Percentiles rank a stretch among this genome's conserved stretches.
Conservation (phyloP, 768 basidiomycete species). For the Pisolithus albus region DNA sequence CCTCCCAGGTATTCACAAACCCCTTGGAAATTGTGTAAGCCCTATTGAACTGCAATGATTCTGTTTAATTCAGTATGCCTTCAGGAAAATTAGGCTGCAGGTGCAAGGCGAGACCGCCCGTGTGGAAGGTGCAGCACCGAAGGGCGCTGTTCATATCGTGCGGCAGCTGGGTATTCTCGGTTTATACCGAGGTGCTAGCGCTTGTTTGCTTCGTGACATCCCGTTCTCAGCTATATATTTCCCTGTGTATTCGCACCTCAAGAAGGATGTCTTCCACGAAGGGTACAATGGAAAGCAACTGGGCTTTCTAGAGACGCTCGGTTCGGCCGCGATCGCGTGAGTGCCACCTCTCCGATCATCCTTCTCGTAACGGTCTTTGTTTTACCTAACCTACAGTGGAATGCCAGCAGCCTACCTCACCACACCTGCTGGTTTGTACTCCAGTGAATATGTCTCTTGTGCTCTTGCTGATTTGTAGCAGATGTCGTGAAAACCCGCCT, state of each 20-base stretch:
- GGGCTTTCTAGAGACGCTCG: slow-evolving; percentile 83
- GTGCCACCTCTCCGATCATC: slow-evolving; percentile 25
- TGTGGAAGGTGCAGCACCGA: slow-evolving; percentile 68
- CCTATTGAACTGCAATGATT: background rate
- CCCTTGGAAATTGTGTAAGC: slow-evolving; percentile 91
- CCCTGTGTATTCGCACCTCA: slow-evolving; percentile 80
- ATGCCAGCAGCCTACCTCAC: slow-evolving; percentile 97
- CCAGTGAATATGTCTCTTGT: slow-evolving; percentile 3
- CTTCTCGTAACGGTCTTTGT: slow-evolving; percentile 15
- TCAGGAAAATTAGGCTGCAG: slow-evolving; percentile 87
- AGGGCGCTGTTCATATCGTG: slow-evolving; percentile 89
- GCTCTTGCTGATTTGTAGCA: slow-evolving; percentile 24
- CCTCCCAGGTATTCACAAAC: slow-evolving; percentile 83
- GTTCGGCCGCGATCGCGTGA: slow-evolving; percentile 75
- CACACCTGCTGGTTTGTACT: slow-evolving; percentile 70
- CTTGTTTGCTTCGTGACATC: slow-evolving; percentile 91
- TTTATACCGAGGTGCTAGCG: slow-evolving; percentile 87
- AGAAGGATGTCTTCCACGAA: slow-evolving; percentile 92
- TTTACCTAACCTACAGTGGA: slow-evolving; percentile 52
- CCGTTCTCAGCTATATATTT: slow-evolving; percentile 96
- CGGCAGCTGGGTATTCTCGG: slow-evolving; percentile 89
- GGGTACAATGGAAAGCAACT: slow-evolving; percentile 93
- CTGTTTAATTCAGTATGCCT: slow-evolving; percentile 1
- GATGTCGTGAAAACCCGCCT: slow-evolving; percentile 98
- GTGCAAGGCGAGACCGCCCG: slow-evolving; percentile 95